A percentile compares a stretch with the other conserved stretches of the same genome.
phyloP scores from a whole-genome alignment of 2,329 filamentous ascomycete species.

The Xylaria hypoxylon region DNA sequence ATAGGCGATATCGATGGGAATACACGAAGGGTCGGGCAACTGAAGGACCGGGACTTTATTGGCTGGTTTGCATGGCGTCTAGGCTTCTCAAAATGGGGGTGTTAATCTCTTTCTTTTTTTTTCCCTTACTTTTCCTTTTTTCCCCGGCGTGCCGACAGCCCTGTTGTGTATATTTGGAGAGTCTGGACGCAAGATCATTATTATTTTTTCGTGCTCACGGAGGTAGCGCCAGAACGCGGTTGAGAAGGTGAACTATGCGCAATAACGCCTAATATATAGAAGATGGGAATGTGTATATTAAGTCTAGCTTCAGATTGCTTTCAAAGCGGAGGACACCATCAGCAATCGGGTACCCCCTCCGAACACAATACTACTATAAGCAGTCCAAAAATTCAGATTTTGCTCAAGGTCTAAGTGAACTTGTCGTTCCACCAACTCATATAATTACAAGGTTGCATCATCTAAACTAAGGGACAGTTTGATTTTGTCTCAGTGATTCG shows the following conservation, averaged over 20 bases:
- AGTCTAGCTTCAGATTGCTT: conserved; percentile 13
- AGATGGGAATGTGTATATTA: not conserved
- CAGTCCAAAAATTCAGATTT: not conserved
- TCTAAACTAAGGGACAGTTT: not conserved
- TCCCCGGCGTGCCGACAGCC: no score
- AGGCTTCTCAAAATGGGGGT: conserved; percentile 7
- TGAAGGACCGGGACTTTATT: conserved; percentile 22
- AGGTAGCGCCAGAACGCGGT: conserved; percentile 5
- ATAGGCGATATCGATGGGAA: conserved; percentile 3
- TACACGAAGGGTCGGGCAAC: conserved; percentile 29
- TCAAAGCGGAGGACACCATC: not conserved
- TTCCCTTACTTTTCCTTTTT: no score
- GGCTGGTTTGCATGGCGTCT: conserved; percentile 32
- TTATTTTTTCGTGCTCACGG: conserved; percentile 1
- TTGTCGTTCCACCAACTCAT: not conserved
- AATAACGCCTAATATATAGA: conserved; percentile 2
- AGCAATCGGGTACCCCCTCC: not conserved
- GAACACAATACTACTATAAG: not conserved
- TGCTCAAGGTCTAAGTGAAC: not conserved
- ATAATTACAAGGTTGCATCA: not conserved
- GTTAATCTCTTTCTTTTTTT: conserved; percentile 8
- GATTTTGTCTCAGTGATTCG: not conserved
- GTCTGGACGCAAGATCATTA: conserved; percentile 8
- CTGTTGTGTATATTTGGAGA: conserved; percentile 14
- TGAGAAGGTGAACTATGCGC: not conserved